A percentile compares a stretch with the other conserved stretches of the same genome.
Evolutionary conservation across 352 stramenopile genomes (phyloP).

Genomic region (Vaucheria bursata): DNA sequence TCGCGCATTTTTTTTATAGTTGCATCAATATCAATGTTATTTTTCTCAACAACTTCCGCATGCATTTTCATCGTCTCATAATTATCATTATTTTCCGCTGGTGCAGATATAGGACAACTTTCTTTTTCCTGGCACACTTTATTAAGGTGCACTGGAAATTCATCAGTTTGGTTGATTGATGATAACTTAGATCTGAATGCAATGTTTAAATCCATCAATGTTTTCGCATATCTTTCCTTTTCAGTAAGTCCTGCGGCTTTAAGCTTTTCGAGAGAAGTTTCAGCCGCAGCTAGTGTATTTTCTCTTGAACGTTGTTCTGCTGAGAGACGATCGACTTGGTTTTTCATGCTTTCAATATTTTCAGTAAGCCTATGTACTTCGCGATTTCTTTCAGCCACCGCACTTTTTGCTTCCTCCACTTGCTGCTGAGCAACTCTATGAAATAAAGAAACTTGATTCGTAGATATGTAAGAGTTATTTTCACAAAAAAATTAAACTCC

Average conservation of each 20-base stretch:
- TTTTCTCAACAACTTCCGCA: too few species aligned
- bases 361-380: background rate
- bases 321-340: background rate
- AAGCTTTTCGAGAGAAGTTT: background rate
- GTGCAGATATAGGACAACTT: too few species aligned
- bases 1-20: too few species aligned
- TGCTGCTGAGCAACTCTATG: background rate
- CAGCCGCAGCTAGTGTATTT: background rate
- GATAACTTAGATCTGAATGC: background rate
- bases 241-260: background rate
- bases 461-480: too few species aligned
- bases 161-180: too few species aligned
- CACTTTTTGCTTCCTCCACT: background rate
- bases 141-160: too few species aligned
- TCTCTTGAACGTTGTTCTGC: background rate
- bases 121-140: too few species aligned
- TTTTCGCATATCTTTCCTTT: background rate
- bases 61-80: too few species aligned
- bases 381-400: background rate
- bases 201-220: background rate
- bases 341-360: background rate
- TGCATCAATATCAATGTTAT: too few species aligned
- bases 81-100: too few species aligned
- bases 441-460: too few species aligned
- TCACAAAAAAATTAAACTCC: too few species aligned